A percentile compares a stretch with the other conserved stretches of the same genome.
phyloP scores from a whole-genome alignment of 208 protist genomes.

The Acanthamoeba quina region DNA sequence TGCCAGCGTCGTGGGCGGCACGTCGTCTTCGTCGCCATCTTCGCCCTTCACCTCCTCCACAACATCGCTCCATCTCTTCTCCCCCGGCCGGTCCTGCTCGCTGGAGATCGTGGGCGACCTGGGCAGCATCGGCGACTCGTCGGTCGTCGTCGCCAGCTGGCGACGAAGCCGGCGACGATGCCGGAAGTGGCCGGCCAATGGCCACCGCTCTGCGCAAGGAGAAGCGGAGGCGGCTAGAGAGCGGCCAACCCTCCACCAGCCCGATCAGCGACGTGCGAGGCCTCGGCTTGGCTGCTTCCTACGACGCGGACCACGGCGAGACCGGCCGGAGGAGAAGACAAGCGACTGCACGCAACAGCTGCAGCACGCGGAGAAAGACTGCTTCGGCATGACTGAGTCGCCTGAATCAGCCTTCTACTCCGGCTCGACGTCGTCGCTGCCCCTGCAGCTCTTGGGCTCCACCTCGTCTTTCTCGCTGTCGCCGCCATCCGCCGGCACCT shows the following conservation, averaged over 20 bases:
- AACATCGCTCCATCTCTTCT: neutral
- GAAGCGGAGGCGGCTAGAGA: neutral
- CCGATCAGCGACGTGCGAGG: too few species aligned
- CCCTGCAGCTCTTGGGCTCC: neutral
- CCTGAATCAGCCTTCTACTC: neutral
- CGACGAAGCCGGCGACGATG: neutral
- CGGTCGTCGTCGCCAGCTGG: neutral
- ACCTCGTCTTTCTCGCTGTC: neutral
- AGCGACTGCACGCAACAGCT: neutral
- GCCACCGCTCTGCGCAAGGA: neutral
- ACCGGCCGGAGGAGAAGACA: neutral
- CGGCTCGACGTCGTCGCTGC: neutral
- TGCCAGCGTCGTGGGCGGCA: neutral
- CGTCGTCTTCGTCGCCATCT: neutral
- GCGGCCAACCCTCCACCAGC: neutral
- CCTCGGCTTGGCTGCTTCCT: neutral
- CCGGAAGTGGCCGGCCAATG: neutral
- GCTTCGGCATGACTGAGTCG: neutral
- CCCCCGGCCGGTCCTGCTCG: neutral
- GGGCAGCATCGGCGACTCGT: neutral
- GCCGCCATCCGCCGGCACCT: neutral
- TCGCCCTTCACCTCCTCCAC: conserved; percentile 2
- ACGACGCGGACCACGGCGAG: neutral
- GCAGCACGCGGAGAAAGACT: neutral
- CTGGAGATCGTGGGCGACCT: neutral